Base-by-base conservation (phyloP, 2,329 filamentous ascomycete genomes). In the Colletotrichum sp. region DNA sequence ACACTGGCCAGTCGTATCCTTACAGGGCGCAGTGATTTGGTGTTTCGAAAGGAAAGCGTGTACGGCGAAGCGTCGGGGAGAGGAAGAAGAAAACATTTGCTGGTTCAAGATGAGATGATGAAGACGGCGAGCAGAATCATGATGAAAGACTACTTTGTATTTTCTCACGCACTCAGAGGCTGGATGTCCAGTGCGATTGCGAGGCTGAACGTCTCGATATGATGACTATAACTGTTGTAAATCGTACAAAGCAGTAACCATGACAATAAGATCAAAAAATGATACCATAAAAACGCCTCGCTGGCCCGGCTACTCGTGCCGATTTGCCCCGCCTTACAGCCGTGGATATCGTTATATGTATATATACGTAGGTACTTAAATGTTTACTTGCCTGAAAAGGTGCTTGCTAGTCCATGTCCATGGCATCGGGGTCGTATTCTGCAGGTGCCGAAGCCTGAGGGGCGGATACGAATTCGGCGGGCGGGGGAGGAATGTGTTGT, bases 331-430 rank as follows among this genome's bases (percentile, higher is more conserved):
- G 24, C 4, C 60, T 48, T 22, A 24, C n/a, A 36, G 65, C 44
- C 48, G 65, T 74, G 74, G 39, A 18, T 69, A 68, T 74, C 64
- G 59, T 74, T 9, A 52, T 13, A 1, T 48, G 18, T 22, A n/a
- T 52, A 52, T 52, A 55, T 59, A 68, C 24, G 32, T 55, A 55
- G 6, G 16, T 64, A 26, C 32, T 59, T n/a, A 57, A 22, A n/a
- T 63, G 30, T 55, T 13, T 34, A 36, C 60, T 62, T 57, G 71
- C 71, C 64, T 71, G 32, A n/a, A 52, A 52, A 9, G 13, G 74
- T 60, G 7, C 22, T n/a, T n/a, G 59, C 72, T 83, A 90, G 76
- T 92, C 92, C 80, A 94, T 84, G 68, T 94, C 92, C 93, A 95
- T 95, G 16, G 90, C 92, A 81, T 94, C 92, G 2, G 86, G 85